These are phyloP conservation scores for Cercophora newfieldiana DNA, from an alignment of 495 filamentous ascomycete species.

Conservation along the genomic window DNA sequence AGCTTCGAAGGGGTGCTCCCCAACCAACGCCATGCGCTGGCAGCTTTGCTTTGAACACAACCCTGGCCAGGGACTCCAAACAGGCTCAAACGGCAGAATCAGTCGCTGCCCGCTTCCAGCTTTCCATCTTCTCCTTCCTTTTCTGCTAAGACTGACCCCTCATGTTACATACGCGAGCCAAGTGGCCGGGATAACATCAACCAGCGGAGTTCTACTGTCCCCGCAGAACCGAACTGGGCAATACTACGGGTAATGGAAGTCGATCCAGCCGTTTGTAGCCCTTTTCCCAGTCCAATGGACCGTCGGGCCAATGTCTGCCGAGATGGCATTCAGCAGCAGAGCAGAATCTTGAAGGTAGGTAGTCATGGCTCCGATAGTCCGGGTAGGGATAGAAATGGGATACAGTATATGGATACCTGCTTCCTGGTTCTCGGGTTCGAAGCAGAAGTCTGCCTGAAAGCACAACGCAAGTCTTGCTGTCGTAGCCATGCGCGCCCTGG, in stretches of 20 bases:
- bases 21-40: too few relatives aligned
- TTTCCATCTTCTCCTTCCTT: not conserved
- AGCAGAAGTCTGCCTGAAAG: not conserved
- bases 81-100: conserved; percentile 4
- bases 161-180: not conserved
- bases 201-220: not conserved
- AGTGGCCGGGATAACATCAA: conserved; percentile 18
- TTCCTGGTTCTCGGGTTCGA: not conserved
- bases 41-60: too few relatives aligned
- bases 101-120: not conserved
- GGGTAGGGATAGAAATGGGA: not conserved
- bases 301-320: not conserved
- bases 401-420: not conserved
- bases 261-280: not conserved
- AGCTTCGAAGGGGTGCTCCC: too few relatives aligned
- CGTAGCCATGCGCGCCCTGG: conserved; percentile 20
- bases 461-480: not conserved
- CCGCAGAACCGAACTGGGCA: not conserved
- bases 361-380: not conserved
- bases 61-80: not conserved
- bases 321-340: not conserved
- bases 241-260: not conserved
- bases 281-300: not conserved
- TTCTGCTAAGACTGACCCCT: not conserved
- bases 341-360: not conserved